Percentiles rank a stretch among this genome's conserved stretches.
These are phyloP conservation scores for Neurospora terricola DNA, from an alignment of 495 filamentous ascomycete species.

Conservation along the genomic window DNA sequence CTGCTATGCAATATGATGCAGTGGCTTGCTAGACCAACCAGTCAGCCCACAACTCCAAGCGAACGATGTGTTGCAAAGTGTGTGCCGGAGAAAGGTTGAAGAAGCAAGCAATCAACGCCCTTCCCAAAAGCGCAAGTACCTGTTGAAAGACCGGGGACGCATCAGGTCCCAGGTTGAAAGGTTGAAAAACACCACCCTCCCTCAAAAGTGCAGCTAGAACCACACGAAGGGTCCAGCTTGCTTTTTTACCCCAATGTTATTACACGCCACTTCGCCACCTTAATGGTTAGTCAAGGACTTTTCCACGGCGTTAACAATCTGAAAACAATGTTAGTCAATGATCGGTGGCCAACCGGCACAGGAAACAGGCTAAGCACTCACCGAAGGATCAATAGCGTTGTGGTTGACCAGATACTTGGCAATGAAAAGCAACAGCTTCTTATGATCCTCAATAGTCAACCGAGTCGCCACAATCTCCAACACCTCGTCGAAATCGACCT, in stretches of 20 bases:
- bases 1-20: background rate
- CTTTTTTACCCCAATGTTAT: background rate
- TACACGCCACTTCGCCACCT: background rate
- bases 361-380: background rate
- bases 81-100: background rate
- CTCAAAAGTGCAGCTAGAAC: background rate
- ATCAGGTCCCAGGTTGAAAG: background rate
- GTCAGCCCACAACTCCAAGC: background rate
- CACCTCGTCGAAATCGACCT: conserved; percentile 69
- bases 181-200: background rate
- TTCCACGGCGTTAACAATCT: conserved; percentile 6
- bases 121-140: background rate
- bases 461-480: conserved; percentile 85
- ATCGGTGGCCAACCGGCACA: background rate
- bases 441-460: conserved; percentile 70
- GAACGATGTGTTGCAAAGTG: background rate
- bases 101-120: background rate
- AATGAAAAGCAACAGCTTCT: conserved; percentile 77
- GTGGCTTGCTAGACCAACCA: background rate
- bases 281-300: background rate
- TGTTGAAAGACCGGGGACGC: background rate
- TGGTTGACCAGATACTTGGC: conserved; percentile 82
- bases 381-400: conserved; percentile 30
- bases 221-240: background rate
- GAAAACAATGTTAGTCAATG: background rate